phyloP scores from a whole-genome alignment of 2,329 filamentous ascomycete species.

The Coniella vitis region DNA sequence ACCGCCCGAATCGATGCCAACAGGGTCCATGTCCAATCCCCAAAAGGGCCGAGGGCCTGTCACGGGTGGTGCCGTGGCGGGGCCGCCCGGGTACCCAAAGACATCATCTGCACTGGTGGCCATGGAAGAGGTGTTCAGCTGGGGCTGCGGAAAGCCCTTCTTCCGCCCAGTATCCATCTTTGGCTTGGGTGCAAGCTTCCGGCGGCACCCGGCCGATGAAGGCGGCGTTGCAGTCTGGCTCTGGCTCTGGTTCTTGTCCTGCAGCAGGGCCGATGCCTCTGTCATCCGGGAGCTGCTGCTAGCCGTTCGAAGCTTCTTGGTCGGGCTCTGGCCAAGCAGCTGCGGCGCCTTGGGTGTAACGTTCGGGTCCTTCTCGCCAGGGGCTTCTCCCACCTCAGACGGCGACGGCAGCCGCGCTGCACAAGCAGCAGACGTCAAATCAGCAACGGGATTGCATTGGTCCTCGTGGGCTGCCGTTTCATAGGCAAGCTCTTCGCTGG shows the following conservation, averaged over 20 bases:
- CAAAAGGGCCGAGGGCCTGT: slow-evolving; percentile 43
- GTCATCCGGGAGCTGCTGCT: slow-evolving; percentile 18
- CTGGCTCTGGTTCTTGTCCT: slow-evolving; percentile 30
- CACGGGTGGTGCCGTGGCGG: slow-evolving; percentile 41
- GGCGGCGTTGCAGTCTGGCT: slow-evolving; percentile 51
- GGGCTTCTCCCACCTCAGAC: slow-evolving; percentile 33
- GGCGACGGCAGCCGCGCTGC: slow-evolving; percentile 53
- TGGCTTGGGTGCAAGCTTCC: slow-evolving; percentile 47
- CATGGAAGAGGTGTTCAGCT: slow-evolving; percentile 38
- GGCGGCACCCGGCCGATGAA: slow-evolving; percentile 48
- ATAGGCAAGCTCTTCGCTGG: slow-evolving; percentile 39
- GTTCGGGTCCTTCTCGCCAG: not conserved
- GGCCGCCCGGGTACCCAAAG: slow-evolving; percentile 53
- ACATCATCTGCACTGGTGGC: slow-evolving; percentile 42
- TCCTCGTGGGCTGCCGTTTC: slow-evolving; percentile 56
- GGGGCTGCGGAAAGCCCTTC: slow-evolving; percentile 43
- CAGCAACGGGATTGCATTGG: slow-evolving; percentile 47
- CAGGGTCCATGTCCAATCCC: slow-evolving; percentile 52
- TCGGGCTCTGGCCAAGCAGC: slow-evolving; percentile 26
- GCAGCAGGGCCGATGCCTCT: slow-evolving; percentile 25
- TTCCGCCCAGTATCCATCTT: slow-evolving; percentile 47
- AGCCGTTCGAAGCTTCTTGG: slow-evolving; percentile 41
- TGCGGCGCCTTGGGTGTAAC: slow-evolving; percentile 1
- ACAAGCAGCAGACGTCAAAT: slow-evolving; percentile 53
- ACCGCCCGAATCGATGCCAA: slow-evolving; percentile 41